Percentiles rank a stretch among this genome's conserved stretches.
These are phyloP conservation scores for Fusarium tjaetaba DNA, from an alignment of 2,329 filamentous ascomycete genomes.

Conservation along the genomic window DNA sequence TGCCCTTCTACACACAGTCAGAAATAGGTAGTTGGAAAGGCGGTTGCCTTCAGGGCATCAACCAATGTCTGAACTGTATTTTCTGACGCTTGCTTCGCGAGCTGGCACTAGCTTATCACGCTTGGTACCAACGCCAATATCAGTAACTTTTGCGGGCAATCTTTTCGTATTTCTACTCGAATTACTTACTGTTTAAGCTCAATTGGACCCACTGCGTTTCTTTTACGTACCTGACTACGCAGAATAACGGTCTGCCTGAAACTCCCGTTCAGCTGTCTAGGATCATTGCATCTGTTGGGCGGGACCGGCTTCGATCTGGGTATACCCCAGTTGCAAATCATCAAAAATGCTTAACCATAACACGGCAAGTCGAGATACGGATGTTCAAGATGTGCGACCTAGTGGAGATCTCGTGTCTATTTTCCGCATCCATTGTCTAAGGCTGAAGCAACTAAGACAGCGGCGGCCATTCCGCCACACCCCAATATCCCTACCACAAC, in stretches of 20 bases:
- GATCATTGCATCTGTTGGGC: background rate
- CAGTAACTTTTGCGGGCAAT: slow-evolving; percentile 8
- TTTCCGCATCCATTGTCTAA: slow-evolving; percentile 1
- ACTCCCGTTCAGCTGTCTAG: slow-evolving; percentile 2
- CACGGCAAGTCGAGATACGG: background rate
- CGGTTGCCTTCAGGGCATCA: background rate
- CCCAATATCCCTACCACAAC: background rate
- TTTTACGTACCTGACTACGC: slow-evolving; percentile 17
- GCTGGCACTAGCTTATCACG: slow-evolving; percentile 29
- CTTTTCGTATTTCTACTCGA: slow-evolving; percentile 30
- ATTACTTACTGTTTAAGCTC: slow-evolving; percentile 3
- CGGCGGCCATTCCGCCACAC: background rate
- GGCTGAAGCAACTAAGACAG: slow-evolving; percentile 6
- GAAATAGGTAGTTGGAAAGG: background rate
- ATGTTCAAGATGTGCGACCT: background rate
- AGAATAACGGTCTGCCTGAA: slow-evolving; percentile 15
- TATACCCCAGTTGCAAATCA: slow-evolving; percentile 12
- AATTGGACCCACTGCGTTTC: slow-evolving; percentile 22
- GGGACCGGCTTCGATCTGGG: background rate
- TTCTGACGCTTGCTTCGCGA: slow-evolving; percentile 22
- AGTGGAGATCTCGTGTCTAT: slow-evolving; percentile 16
- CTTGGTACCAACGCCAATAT: slow-evolving; percentile 3
- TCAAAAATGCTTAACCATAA: background rate
- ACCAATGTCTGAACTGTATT: slow-evolving; percentile 21
- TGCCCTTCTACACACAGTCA: background rate